Base-by-base conservation (phyloP, 2,329 filamentous ascomycete species). In the Lasiodiplodia sp. region DNA sequence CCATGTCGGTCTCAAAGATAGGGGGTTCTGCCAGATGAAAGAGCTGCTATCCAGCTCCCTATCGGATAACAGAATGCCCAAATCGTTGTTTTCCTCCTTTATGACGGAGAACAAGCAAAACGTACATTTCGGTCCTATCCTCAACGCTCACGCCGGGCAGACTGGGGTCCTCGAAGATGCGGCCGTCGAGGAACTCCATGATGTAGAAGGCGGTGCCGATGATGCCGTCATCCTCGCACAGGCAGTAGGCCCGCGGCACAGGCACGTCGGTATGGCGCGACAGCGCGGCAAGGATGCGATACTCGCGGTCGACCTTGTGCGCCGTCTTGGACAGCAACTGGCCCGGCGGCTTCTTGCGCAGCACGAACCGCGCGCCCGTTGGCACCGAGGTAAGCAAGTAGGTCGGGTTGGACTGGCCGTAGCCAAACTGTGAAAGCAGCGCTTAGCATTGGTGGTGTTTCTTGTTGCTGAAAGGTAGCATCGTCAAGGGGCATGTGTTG, bases 331-430 rank as follows among this genome's bases (percentile, higher is more conserved):
- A 97, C 62, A 98, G 87, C 49, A 99, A 90, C 82, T 91, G 90
- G 72, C 96, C 96, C n/a, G 96, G 95, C 0, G 96, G 96, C 83
- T 98, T 98, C 87, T 99, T 98, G 79, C 96, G 93, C 84, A 98
- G 87, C 40, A 99, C 96, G 82, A 91, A 97, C 77, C 90, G 89
- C 73, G 84, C 80, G 64, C 90, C 88, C 77, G 89, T 85, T 72
- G 88, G 85, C 11, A 21, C 57, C 65, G 90, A 90, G 18, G 90
- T 97, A 76, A 98, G 86, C 76, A 95, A 93, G 83, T 98, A 99
- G 2, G 96, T 99, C 55, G 96, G 96, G 79, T 98, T 99, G 69
- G 93, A 97, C 83, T 98, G 96, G 70, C 96, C 96, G 79, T 96
- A 98, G 75, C 94, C 93, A 79, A 98, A 99, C 92, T 98, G 52